Base-by-base conservation (phyloP, 129 eudicot species). In the Erigeron canadensis region DNA sequence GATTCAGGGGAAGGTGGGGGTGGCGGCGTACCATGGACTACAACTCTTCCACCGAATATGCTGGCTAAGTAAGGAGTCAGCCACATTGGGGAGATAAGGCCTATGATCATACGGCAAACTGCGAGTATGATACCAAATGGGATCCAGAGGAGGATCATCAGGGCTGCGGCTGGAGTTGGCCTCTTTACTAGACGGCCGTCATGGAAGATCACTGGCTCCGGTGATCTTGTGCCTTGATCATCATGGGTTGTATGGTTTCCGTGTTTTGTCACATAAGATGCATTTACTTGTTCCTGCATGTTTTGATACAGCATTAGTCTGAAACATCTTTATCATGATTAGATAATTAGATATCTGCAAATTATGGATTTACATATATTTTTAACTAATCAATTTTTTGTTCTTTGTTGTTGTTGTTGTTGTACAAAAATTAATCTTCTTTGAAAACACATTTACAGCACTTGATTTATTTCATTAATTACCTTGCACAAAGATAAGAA, bases 171-270 rank as follows among this genome's bases (percentile, higher is more conserved):
- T 0, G 97, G 95, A 5, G 91, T 87, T 0, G 97, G 97, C 5
- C 97, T 84, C 79, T 81, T 83, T 13, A 76, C 97, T 0, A 87
- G 85, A 38, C 97, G 91, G 44, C 97, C 97, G 60, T 91, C 97
- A 44, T 87, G 97, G 75, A 91, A 91, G 82, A 91, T 87, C 65
- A 91, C 97, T 61, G 97, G 95, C n/a, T 69, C 65, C 8, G 97
- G 97, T n/a, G 79, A 83, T 28, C 34, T 28, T 2, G 34, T 28
- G 84, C 57, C 58, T 62, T 69, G 77, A 13, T 81, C 77, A 13
- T 81, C 77, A 73, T 55, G 61, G 45, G 21, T 41, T 42, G 45
- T 69, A 50, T 72, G 77, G 21, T 50, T 56, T 57, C 55, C 70
- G 72, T 43, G 47, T 57, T 71, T 58, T 68, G 68, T 15, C 12